Conservation (phyloP, 1,284 basidiomycete genomes). For the Cutaneotrichosporon cavernicola region DNA sequence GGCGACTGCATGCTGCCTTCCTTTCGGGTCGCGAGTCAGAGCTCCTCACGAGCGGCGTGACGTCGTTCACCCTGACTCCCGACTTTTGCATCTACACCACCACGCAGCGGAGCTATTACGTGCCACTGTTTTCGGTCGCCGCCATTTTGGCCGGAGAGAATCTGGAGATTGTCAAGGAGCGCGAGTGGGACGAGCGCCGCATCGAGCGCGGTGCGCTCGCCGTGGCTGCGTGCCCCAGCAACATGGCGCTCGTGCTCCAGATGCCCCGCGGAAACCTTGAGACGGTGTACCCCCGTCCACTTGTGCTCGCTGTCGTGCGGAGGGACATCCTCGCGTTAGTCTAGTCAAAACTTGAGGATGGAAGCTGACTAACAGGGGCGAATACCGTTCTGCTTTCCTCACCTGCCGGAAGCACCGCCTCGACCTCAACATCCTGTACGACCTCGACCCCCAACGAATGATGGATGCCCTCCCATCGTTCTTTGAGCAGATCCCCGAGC, state of each 20-base stretch:
- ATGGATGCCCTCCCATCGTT: constrained; percentile 65
- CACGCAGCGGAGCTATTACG: constrained; percentile 77
- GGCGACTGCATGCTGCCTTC: constrained; percentile 62
- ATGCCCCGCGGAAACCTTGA: constrained; percentile 98
- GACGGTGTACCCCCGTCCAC: constrained; percentile 86
- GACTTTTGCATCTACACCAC: constrained; percentile 86
- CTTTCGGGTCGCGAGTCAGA: constrained; percentile 48
- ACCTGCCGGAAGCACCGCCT: constrained; percentile 91
- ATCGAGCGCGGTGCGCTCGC: constrained; percentile 84
- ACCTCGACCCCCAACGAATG: constrained; percentile 72
- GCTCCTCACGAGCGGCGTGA: constrained; percentile 62
- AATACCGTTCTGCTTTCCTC: constrained; percentile 82
- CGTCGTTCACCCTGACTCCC: constrained; percentile 76
- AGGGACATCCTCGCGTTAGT: constrained; percentile 71
- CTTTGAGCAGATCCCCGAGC: constrained; percentile 79
- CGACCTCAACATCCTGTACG: constrained; percentile 83
- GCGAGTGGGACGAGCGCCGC: constrained; percentile 67
- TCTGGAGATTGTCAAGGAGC: constrained; percentile 36
- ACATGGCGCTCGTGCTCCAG: constrained; percentile 88
- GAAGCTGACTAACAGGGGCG: constrained; percentile 30
- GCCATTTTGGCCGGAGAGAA: constrained; percentile 37
- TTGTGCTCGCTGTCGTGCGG: constrained; percentile 80
- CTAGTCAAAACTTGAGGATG: background rate
- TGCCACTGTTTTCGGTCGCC: constrained; percentile 57
- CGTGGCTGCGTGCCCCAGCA: constrained; percentile 76